Percentiles rank a stretch among this genome's conserved stretches.
phyloP scores from a whole-genome alignment of 2,329 filamentous ascomycete genomes.

The Fusarium robinianum region DNA sequence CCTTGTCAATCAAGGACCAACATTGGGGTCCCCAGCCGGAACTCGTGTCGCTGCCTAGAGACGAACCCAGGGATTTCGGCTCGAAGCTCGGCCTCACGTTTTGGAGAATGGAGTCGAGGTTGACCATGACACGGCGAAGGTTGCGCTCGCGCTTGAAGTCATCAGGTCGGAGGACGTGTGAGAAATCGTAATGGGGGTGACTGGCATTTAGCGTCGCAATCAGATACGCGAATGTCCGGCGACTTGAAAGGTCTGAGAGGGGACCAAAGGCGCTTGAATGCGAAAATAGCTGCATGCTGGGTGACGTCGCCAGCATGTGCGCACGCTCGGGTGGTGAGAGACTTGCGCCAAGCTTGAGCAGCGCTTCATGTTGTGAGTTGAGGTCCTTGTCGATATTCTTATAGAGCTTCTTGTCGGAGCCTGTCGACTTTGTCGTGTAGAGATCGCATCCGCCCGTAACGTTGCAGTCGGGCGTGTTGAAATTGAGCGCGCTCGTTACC shows the following conservation, averaged over 20 bases:
- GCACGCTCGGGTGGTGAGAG: conserved; percentile 81
- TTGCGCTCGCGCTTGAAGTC: conserved; percentile 89
- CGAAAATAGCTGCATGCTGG: conserved; percentile 62
- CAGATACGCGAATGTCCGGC: conserved; percentile 91
- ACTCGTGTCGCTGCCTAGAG: conserved; percentile 51
- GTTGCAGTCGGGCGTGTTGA: conserved; percentile 90
- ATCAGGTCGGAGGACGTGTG: conserved; percentile 81
- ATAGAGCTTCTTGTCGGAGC: conserved; percentile 95
- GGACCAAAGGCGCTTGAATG: conserved; percentile 91
- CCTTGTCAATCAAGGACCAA: conserved; percentile 91
- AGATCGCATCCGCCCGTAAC: conserved; percentile 93
- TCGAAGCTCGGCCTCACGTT: conserved; percentile 74
- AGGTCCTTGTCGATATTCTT: conserved; percentile 92
- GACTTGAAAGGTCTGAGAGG: conserved; percentile 83
- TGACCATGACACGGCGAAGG: conserved; percentile 80
- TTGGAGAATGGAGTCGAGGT: conserved; percentile 83
- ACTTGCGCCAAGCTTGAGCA: conserved; percentile 83
- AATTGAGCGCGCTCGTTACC: conserved; percentile 91
- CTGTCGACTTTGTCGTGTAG: conserved; percentile 95
- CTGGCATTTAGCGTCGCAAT: conserved; percentile 97
- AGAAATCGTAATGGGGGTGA: conserved; percentile 92
- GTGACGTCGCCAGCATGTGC: conserved; percentile 71
- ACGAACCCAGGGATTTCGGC: conserved; percentile 48
- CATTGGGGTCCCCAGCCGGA: conserved; percentile 85
- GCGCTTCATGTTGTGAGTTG: conserved; percentile 86